These are phyloP conservation scores for Lasiodiplodia theobromae DNA, from an alignment of 2,329 filamentous ascomycete species.

Conservation along the genomic window DNA sequence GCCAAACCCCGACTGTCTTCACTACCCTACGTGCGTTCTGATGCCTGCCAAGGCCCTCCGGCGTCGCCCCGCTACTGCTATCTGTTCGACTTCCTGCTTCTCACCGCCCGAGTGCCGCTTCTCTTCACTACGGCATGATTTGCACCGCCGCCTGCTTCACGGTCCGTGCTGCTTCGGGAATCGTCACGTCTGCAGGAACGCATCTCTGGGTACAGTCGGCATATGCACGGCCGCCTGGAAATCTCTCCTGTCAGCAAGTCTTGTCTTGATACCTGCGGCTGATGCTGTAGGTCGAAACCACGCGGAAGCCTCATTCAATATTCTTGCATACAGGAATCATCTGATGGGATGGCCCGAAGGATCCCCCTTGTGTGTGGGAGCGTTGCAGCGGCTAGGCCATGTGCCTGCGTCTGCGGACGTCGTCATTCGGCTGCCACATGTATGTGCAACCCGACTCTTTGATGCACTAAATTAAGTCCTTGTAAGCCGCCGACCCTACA, in stretches of 20 bases:
- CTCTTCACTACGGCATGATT: not conserved
- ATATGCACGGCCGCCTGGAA: constrained; percentile 7
- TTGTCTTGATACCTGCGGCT: not conserved
- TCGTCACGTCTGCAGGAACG: constrained; percentile 14
- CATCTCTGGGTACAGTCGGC: not conserved
- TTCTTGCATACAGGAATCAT: constrained; percentile 21
- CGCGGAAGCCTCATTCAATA: constrained; percentile 21
- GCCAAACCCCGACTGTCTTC: not conserved
- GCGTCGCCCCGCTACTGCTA: not conserved
- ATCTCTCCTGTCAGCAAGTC: constrained; percentile 9
- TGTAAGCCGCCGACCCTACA: constrained; percentile 20
- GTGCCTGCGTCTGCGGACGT: constrained; percentile 15
- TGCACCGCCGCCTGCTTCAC: not conserved
- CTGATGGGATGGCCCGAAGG: constrained; percentile 5
- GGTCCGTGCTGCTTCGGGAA: not conserved
- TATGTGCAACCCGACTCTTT: not conserved
- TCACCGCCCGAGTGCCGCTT: not conserved
- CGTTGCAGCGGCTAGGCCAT: constrained; percentile 2
- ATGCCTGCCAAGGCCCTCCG: constrained; percentile 2
- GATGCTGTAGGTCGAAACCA: constrained; percentile 9
- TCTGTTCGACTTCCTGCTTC: not conserved
- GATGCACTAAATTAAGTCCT: constrained; percentile 20
- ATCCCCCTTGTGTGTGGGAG: not conserved
- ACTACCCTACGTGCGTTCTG: not conserved
- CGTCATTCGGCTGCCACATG: constrained; percentile 8